Evolutionary conservation across 352 stramenopile species (phyloP).

Genomic region (Phytophthora pini): DNA sequence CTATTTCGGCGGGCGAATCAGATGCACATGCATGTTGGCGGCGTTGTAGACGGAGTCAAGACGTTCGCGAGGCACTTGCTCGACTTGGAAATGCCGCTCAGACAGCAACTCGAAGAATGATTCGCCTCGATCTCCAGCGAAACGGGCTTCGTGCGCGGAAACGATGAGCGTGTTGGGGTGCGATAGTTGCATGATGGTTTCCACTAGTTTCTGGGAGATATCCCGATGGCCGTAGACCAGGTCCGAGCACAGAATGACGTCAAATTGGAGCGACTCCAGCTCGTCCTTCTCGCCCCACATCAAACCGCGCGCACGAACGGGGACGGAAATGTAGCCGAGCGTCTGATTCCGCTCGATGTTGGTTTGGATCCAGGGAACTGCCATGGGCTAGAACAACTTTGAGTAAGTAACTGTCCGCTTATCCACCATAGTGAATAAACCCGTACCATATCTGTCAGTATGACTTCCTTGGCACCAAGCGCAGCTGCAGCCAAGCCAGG

Average conservation of each 20-base stretch:
- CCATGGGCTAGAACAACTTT: conserved; percentile 28
- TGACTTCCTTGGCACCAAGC: conserved; percentile 48
- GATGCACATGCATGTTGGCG: conserved; percentile 51
- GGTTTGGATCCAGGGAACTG: conserved; percentile 55
- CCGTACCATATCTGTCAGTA: conserved; percentile 60
- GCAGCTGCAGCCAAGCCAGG: conserved; percentile 51
- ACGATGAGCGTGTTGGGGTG: conserved; percentile 47
- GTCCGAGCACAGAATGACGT: conserved; percentile 66
- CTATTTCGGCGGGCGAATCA: conserved; percentile 34
- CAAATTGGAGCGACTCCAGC: conserved; percentile 33
- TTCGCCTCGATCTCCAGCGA: conserved; percentile 56
- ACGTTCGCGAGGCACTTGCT: conserved; percentile 37
- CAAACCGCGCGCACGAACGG: conserved; percentile 33
- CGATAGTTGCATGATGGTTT: conserved; percentile 47
- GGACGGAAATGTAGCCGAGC: conserved; percentile 25
- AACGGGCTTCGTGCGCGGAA: conserved; percentile 61
- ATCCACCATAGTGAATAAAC: neutral
- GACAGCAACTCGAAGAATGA: conserved; percentile 52
- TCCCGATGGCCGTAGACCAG: conserved; percentile 59
- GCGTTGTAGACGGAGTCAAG: conserved; percentile 54
- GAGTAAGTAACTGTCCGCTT: conserved; percentile 4
- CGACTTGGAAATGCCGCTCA: conserved; percentile 35
- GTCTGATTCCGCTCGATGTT: conserved; percentile 59
- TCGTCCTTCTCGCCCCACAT: conserved; percentile 50
- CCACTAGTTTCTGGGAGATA: conserved; percentile 49